Conservation (phyloP, 163 green algal genomes). For the Smithsoniella earleae region DNA sequence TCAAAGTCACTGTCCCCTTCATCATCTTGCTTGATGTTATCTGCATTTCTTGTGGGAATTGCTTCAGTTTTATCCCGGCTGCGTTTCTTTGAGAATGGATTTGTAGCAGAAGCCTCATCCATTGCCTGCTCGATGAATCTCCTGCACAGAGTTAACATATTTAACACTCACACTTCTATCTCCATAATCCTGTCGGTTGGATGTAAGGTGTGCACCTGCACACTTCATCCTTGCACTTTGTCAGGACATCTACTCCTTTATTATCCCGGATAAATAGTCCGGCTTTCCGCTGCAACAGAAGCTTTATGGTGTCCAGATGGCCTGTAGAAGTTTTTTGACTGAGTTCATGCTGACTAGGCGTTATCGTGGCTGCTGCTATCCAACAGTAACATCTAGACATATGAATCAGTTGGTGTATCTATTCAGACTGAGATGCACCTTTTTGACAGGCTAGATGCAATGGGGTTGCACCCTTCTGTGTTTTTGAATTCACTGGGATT, state of each 20-base stretch:
- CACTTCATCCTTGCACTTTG: background rate
- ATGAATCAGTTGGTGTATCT: background rate
- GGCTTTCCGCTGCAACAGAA: background rate
- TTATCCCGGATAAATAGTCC: slow-evolving; percentile 4
- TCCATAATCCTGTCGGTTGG: background rate
- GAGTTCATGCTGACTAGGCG: background rate
- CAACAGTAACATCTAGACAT: background rate
- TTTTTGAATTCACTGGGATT: slow-evolving; percentile 5
- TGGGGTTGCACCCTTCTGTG: background rate
- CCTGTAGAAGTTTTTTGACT: background rate
- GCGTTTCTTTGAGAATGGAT: background rate
- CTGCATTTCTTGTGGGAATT: no score
- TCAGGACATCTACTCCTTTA: background rate
- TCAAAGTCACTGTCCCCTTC: no score
- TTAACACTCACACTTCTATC: background rate
- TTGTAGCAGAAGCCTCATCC: background rate
- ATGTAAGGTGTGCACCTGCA: background rate
- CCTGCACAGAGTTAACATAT: background rate
- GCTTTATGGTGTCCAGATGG: background rate
- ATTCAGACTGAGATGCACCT: slow-evolving; percentile 3
- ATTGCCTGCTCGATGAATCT: background rate
- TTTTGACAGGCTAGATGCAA: background rate
- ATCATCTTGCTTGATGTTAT: no score
- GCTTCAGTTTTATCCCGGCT: no score
- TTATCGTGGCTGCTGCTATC: background rate